These are phyloP conservation scores for Rhizophora apiculata DNA, from an alignment of 345 rosid species.

Conservation along the genomic window DNA sequence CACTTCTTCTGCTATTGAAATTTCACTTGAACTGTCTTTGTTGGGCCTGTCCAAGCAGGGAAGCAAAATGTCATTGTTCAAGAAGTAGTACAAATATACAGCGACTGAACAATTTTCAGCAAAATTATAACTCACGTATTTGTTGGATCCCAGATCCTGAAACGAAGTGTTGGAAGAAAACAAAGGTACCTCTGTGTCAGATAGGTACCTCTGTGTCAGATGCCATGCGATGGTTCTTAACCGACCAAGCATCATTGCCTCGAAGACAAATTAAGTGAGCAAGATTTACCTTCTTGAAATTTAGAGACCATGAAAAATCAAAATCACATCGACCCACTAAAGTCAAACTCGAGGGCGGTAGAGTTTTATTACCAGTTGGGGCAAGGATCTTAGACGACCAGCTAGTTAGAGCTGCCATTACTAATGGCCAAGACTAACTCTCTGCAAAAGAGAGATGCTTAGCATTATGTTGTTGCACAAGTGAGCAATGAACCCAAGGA, in stretches of 20 bases:
- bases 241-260: not conserved
- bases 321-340: not conserved
- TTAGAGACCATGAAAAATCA: slow-evolving; percentile 10
- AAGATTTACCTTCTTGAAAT: slow-evolving; percentile 10
- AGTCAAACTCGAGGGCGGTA: not conserved
- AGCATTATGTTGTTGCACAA: not conserved
- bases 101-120: too few relatives aligned
- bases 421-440: not conserved
- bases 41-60: slow-evolving; percentile 5
- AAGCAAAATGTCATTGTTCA: not conserved
- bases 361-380: not conserved
- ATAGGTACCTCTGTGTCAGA: slow-evolving; percentile 1
- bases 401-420: slow-evolving; percentile 20
- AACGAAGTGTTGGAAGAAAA: not conserved
- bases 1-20: slow-evolving; percentile 32
- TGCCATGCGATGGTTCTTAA: not conserved
- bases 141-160: not conserved
- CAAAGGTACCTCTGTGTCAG: slow-evolving; percentile 3
- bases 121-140: not conserved
- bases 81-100: not conserved
- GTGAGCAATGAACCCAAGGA: not conserved
- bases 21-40: slow-evolving; percentile 29
- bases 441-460: not conserved
- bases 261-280: not conserved
- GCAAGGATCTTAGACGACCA: slow-evolving; percentile 9